Base-by-base conservation (phyloP, 1,284 basidiomycete species). In the Ganoderma lingzhi region DNA sequence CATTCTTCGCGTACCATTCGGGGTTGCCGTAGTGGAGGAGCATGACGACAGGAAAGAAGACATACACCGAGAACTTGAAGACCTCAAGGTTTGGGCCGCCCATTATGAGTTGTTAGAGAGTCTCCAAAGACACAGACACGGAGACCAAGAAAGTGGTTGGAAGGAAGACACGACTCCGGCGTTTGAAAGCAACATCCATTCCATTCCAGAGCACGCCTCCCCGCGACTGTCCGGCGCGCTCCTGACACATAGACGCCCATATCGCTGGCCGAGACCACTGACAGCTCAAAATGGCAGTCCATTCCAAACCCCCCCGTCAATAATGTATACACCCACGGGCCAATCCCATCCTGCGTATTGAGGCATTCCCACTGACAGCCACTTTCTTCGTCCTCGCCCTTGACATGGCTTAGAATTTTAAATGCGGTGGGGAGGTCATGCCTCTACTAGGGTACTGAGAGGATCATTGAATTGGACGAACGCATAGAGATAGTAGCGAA, bases 21-120 rank as follows among this genome's bases (percentile, higher is more conserved):
- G 95, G 94, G 79, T 96, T 94, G 65, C 96, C 95, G 77, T 94
- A 97, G 79, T 96, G 93, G 64, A 96, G 82, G 82, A 97, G 90
- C 35, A 94, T 90, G 56, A 88, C 85, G 64, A 97, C 88, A 0
- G 96, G 96, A 73, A 97, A 91, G 79, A 96, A 95, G 69, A 97
- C 89, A 82, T 98, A 97, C 42, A 96, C 83, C 2, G 89, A 90
- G 75, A 96, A 96, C 82, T 95, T 95, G 88, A 96, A 94, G 23
- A 96, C 87, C 80, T 96, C 95, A 67, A 96, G 89, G 79, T 93
- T 94, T 53, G 93, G 89, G 42, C 93, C 92, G 19, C 86, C 92
- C 93, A 95, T 94, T 30, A 42, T 58, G 19, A 51, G 9, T n/a
- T 44, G 30, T 28, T 23, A 23, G 32, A 35, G 30, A 56, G 53